Percentiles rank a stretch among this genome's conserved stretches.
Conservation (phyloP, 371 early-diverging fungal genomes). For the Mucor piriformis region DNA sequence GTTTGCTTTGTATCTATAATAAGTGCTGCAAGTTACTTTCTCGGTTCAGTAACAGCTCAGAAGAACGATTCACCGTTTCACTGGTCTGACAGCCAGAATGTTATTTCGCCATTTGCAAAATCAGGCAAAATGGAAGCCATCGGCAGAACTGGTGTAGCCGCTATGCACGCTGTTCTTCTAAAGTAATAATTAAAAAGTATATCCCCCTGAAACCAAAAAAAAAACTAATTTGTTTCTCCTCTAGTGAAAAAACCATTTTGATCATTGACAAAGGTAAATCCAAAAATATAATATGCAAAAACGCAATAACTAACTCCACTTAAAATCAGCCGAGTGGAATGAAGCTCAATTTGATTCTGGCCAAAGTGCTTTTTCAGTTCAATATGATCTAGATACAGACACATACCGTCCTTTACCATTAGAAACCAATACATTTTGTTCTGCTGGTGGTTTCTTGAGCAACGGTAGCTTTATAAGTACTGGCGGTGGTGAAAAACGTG, state of each 20-base stretch:
- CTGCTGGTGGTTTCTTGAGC: constrained; percentile 61
- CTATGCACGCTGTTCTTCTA: constrained; percentile 51
- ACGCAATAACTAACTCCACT: background rate
- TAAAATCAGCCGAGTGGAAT: constrained; percentile 47
- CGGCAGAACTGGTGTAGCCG: constrained; percentile 53
- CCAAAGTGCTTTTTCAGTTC: constrained; percentile 55
- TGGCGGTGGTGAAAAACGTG: constrained; percentile 59
- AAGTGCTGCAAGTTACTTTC: constrained; percentile 8
- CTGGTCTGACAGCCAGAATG: constrained; percentile 37
- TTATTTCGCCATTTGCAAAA: constrained; percentile 39
- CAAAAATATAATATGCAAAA: background rate
- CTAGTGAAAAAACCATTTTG: constrained; percentile 47
- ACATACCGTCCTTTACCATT: constrained; percentile 48
- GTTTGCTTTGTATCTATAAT: constrained; percentile 18
- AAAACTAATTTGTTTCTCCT: background rate
- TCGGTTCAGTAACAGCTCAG: constrained; percentile 1
- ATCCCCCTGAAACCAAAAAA: background rate
- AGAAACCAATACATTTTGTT: constrained; percentile 68
- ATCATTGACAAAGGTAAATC: constrained; percentile 50
- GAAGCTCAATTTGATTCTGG: constrained; percentile 57
- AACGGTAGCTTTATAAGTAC: constrained; percentile 66
- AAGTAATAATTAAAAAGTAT: constrained; percentile 23
- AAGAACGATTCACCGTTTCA: constrained; percentile 32
- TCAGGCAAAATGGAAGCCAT: constrained; percentile 52
- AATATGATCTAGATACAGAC: constrained; percentile 58